These are phyloP conservation scores for Xerocomellus chrysenteron DNA, from an alignment of 768 basidiomycete genomes.

Conservation along the genomic window DNA sequence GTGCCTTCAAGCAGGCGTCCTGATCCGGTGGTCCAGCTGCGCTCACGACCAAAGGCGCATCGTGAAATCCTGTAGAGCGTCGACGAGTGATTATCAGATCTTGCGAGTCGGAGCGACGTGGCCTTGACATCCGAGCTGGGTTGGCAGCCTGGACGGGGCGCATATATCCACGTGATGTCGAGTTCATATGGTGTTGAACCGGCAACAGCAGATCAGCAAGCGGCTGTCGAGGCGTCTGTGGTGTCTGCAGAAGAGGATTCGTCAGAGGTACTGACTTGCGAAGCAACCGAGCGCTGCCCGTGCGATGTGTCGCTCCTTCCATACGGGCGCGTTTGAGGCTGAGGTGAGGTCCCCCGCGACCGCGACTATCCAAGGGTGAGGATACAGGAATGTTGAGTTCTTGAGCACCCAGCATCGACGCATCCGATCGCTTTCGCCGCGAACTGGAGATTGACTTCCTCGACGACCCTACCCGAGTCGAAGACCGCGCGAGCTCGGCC, in stretches of 20 bases:
- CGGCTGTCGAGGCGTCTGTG: slow-evolving; percentile 18
- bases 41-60: not conserved
- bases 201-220: slow-evolving; percentile 16
- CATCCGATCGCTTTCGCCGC: slow-evolving; percentile 3
- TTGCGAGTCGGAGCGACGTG: not conserved
- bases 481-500: not conserved
- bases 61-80: not conserved
- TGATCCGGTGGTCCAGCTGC: not conserved
- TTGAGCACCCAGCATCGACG: not conserved
- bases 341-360: not conserved
- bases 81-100: not conserved
- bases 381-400: not conserved
- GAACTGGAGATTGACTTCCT: not conserved
- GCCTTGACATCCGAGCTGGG: not conserved
- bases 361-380: slow-evolving; percentile 12
- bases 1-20: slow-evolving; percentile 6
- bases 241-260: slow-evolving; percentile 2
- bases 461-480: slow-evolving; percentile 5
- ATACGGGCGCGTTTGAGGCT: slow-evolving; percentile 15
- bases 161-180: slow-evolving; percentile 13
- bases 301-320: slow-evolving; percentile 1
- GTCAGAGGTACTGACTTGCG: slow-evolving; percentile 8
- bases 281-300: not conserved
- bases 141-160: not conserved
- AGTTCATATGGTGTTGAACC: not conserved